Evolutionary conservation across 139 green algal genomes (phyloP).

Genomic region (Chlamydomonas applanata): DNA sequence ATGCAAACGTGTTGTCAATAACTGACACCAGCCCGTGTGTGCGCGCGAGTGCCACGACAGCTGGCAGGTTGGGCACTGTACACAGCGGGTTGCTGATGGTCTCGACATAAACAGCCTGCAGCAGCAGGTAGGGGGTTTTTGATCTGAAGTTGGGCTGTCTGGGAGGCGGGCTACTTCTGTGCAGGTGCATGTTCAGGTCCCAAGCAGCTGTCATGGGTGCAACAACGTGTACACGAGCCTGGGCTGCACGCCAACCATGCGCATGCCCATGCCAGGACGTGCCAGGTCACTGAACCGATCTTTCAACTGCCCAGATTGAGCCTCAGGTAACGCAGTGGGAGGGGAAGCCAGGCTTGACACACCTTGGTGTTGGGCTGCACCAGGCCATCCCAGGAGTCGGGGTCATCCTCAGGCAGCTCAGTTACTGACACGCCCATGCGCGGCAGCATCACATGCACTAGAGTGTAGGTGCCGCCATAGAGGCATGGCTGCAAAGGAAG

Average conservation of each 20-base stretch:
- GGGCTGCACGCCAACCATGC: no score
- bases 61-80: constrained; percentile 76
- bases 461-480: constrained; percentile 90
- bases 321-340: no score
- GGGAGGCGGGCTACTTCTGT: no score
- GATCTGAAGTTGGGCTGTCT: no score
- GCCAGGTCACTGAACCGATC: no score
- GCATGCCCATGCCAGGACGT: no score
- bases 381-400: constrained; percentile 54
- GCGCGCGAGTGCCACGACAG: constrained; percentile 26
- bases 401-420: constrained; percentile 86
- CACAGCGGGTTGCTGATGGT: constrained; percentile 85
- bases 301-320: no score
- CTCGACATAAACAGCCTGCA: constrained; percentile 89
- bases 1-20: constrained; percentile 94
- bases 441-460: constrained; percentile 88
- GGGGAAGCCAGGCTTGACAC: no score
- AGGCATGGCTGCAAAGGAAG: constrained; percentile 72
- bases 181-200: no score
- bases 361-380: constrained; percentile 56
- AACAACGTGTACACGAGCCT: no score
- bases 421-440: constrained; percentile 91
- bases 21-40: constrained; percentile 61
- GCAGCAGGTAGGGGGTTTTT: no score
- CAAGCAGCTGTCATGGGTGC: no score